A percentile compares a stretch with the other conserved stretches of the same genome.
phyloP scores from a whole-genome alignment of 169 alveolate genomes.

The Cryptosporidium meleagridis region DNA sequence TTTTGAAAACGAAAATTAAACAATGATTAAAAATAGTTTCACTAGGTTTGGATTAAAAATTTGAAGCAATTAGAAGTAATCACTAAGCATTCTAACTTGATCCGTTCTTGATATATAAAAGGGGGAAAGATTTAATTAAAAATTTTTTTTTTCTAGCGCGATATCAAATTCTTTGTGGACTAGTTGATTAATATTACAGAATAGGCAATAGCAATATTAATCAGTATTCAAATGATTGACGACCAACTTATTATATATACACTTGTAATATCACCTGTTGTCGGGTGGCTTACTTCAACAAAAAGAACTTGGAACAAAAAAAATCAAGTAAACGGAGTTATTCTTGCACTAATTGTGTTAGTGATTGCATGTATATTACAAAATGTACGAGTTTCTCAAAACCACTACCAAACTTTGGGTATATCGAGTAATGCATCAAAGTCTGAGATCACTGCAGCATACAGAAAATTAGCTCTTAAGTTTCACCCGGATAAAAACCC shows the following conservation, averaged over 20 bases:
- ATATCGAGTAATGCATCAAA: slow-evolving; percentile 84
- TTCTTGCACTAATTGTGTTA: slow-evolving; percentile 32
- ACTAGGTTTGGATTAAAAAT: not conserved
- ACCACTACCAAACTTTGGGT: slow-evolving; percentile 84
- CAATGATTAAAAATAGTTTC: not conserved
- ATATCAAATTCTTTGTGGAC: not conserved
- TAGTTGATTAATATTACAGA: not conserved
- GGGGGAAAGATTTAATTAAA: too few relatives aligned
- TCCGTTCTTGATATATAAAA: not conserved
- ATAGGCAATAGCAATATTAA: not conserved
- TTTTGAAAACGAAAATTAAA: not conserved
- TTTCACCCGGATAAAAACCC: slow-evolving; percentile 94
- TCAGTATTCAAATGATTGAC: slow-evolving; percentile 37
- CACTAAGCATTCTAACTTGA: not conserved
- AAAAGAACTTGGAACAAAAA: slow-evolving; percentile 69
- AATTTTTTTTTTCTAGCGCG: not conserved
- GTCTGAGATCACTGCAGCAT: slow-evolving; percentile 89
- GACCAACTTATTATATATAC: slow-evolving; percentile 60
- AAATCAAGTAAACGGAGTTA: slow-evolving; percentile 40
- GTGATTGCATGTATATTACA: slow-evolving; percentile 50
- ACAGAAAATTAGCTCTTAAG: slow-evolving; percentile 90
- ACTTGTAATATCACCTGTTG: slow-evolving; percentile 40
- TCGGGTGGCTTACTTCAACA: slow-evolving; percentile 69
- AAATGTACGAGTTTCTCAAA: slow-evolving; percentile 74
- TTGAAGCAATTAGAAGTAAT: too few relatives aligned